phyloP scores from a whole-genome alignment of 2,329 filamentous ascomycete species.

The Colletotrichum eleusines region DNA sequence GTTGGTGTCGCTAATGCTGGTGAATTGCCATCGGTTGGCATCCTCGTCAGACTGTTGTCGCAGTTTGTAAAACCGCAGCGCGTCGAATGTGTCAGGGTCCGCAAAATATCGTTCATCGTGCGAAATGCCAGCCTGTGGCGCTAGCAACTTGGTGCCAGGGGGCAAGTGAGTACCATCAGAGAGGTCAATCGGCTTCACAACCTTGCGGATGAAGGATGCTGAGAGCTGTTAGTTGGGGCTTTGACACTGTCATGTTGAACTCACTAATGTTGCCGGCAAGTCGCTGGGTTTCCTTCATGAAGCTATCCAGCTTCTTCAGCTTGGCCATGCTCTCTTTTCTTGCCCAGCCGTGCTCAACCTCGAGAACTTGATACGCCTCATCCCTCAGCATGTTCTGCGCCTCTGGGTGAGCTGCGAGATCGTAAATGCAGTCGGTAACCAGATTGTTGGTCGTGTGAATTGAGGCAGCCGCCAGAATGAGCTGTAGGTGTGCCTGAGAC shows the following conservation, averaged over 20 bases:
- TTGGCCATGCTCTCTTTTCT: conserved; percentile 58
- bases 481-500: conserved; percentile 57
- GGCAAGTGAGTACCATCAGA: conserved; percentile 60
- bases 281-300: conserved; percentile 60
- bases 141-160: conserved; percentile 56
- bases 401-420: conserved; percentile 61
- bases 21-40: conserved; percentile 58
- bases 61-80: conserved; percentile 62
- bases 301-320: conserved; percentile 62
- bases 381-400: conserved; percentile 61
- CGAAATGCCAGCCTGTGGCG: conserved; percentile 56
- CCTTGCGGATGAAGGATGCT: conserved; percentile 61
- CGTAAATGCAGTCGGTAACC: conserved; percentile 62
- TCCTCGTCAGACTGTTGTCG: conserved; percentile 54
- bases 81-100: conserved; percentile 59
- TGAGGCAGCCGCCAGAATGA: conserved; percentile 58
- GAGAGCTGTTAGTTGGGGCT: conserved; percentile 41
- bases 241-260: conserved; percentile 31
- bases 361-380: conserved; percentile 59
- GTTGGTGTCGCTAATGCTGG: conserved; percentile 56
- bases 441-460: conserved; percentile 61
- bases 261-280: conserved; percentile 58
- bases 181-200: conserved; percentile 58
- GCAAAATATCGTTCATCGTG: conserved; percentile 56
- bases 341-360: conserved; percentile 56